Evolutionary conservation across 2,329 filamentous ascomycete species (phyloP), one percentile per base, ranked within the genome.

Genomic region (Nakataea oryzae): DNA sequence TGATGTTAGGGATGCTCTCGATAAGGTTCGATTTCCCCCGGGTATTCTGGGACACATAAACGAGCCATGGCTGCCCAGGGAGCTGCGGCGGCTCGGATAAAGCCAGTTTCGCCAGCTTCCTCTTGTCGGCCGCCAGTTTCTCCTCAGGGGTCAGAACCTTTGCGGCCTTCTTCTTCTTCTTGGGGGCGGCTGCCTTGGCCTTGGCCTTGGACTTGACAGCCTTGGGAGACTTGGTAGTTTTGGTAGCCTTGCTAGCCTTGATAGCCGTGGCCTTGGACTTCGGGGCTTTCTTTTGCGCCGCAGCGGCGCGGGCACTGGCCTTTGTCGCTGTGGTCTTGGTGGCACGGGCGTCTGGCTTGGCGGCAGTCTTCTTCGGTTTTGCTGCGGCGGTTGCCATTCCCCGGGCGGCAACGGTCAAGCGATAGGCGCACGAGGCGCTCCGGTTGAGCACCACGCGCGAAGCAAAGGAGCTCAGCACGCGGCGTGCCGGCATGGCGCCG

Each of bases 71-170:
- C 7, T 9, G 17, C 41, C 17, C 6, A 50, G 41, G 41, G 17
- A 50, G 41, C 41, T 50, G 21, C 62, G 70, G 70, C 13, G 78
- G 76, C 60, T 77, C 75, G 26, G 71, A 69, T 61, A 83, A 68
- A 9, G 78, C 75, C 65, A 65, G 68, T 68, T 73, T 70, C 72
- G 73, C 79, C 65, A 80, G 69, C 63, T 73, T 67, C 57, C 63
- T 67, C 59, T 75, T 65, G 64, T 73, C 67, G 13, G 70, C 55
- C 65, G 71, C 72, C 59, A 63, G 61, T 70, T 75, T 70, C 65
- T 76, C 66, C 70, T 79, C 77, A 1, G 74, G 73, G 30, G 72
- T 74, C 63, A 73, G 61, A 28, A 54, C 64, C 74, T 74, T 76
- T 27, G 24, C 26, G 69, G 69, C 64, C 57, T 41, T 41, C 57